Evolutionary conservation across 306 rosid genomes (phyloP).

Genomic region (Trifolium dubium): DNA sequence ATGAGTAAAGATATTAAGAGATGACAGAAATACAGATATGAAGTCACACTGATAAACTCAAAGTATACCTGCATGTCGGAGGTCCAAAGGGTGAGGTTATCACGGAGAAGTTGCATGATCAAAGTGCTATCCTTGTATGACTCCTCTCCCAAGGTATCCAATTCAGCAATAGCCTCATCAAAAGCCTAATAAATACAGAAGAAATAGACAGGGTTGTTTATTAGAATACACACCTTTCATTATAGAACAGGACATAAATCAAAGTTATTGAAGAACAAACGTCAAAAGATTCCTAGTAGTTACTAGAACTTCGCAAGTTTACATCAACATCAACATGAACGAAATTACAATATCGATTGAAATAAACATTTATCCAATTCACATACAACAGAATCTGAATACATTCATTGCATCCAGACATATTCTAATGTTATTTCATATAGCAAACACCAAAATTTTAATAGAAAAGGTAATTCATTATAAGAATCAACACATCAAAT

Average conservation of each 20-base stretch:
- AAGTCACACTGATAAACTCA: neutral
- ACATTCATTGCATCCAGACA: neutral
- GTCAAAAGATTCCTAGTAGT: neutral
- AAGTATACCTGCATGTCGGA: slow-evolving; percentile 93
- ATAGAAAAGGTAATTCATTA: neutral
- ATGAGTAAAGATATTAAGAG: neutral
- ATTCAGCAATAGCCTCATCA: slow-evolving; percentile 97
- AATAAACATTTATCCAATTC: slow-evolving; percentile 16
- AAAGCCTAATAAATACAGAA: slow-evolving; percentile 67
- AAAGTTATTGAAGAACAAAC: neutral
- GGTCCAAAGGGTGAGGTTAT: slow-evolving; percentile 98
- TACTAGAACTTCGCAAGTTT: slow-evolving; percentile 1
- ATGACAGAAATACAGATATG: neutral
- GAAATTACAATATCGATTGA: neutral
- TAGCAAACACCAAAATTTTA: neutral
- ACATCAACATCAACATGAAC: slow-evolving; percentile 33
- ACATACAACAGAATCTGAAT: neutral
- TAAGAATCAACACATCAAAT: neutral
- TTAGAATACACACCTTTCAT: slow-evolving; percentile 5
- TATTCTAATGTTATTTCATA: neutral
- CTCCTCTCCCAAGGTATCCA: slow-evolving; percentile 98
- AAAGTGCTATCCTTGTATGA: slow-evolving; percentile 99
- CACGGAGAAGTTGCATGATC: slow-evolving; percentile 99
- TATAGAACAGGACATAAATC: neutral
- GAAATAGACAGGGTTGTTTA: slow-evolving; percentile 1